Evolutionary conservation across 192 early-diverging fungal genomes (phyloP), one percentile per base, ranked within the genome.

Genomic region (Gorgonomyces haynaldii): DNA sequence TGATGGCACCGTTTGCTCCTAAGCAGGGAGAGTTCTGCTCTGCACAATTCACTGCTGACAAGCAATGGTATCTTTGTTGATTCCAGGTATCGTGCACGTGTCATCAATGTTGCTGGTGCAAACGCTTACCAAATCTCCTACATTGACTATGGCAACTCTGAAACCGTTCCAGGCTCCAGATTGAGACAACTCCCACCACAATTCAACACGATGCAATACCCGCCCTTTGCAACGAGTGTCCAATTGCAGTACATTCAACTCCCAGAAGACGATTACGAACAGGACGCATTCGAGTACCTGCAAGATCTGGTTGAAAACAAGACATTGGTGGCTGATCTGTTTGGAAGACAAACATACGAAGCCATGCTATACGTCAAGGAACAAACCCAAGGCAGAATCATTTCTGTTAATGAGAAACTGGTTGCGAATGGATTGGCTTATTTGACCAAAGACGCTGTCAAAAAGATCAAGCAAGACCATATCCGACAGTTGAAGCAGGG

Each of bases 141-240:
- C 60, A 63, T 95, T 36, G 95, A 98, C 68, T 96, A 88, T 68
- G 95, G 95, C 37, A 98, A 98, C 66, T 74, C 81, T 2, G 92
- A 98, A 55, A 66, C 72, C 2, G 44, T 98, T 22, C 65, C 82
- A 1, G 45, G 69, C 21, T 72, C 78, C 25, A 78, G 83, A 5
- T 42, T 92, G 22, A 81, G 85, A 16, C 75, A 87, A 1, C 65
- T 98, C 27, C 73, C 85, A n/a, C 34, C 71, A 10, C 64, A 76
- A 39, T 93, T 93, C 66, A n/a, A n/a, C n/a, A n/a, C n/a, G n/a
- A n/a, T n/a, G n/a, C n/a, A n/a, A n/a, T n/a, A n/a, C 22, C 22
- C 45, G 17, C 37, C 49, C 10, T 29, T 54, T 8, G 21, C 43
- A 29, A 61, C 83, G 34, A 74, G 81, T 9, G 65, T 84, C 13